phyloP scores from a whole-genome alignment of 768 basidiomycete genomes.

The Tylopilus felleus region DNA sequence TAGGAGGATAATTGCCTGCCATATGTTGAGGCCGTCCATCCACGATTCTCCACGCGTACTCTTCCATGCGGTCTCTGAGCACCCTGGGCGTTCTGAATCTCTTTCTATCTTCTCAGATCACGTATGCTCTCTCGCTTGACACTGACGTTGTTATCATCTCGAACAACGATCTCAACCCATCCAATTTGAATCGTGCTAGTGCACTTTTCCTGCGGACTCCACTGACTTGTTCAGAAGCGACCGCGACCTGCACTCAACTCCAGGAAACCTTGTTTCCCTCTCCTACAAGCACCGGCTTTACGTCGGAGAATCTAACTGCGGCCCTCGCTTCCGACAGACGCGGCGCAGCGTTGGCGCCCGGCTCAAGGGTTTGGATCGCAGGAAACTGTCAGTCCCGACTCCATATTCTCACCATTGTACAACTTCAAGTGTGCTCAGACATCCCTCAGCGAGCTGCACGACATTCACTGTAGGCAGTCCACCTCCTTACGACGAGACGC shows the following conservation, averaged over 20 bases:
- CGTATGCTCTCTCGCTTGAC: background rate
- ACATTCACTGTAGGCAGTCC: background rate
- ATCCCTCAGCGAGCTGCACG: background rate
- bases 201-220: slow-evolving; percentile 8
- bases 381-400: background rate
- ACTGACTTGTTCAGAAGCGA: background rate
- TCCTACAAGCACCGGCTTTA: background rate
- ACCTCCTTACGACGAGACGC: background rate
- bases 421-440: background rate
- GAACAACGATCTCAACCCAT: slow-evolving; percentile 14
- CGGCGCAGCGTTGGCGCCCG: background rate
- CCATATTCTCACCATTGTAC: no score
- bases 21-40: no score
- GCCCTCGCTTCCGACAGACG: slow-evolving; percentile 9
- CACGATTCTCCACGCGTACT: no score
- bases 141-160: slow-evolving; percentile 10
- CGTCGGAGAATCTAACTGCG: slow-evolving; percentile 1
- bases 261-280: slow-evolving; percentile 7
- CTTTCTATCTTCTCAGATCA: background rate
- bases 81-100: background rate
- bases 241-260: slow-evolving; percentile 1
- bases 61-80: background rate
- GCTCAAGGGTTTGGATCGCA: slow-evolving; percentile 5
- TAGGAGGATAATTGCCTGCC: no score
- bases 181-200: slow-evolving; percentile 2